Conservation (phyloP, 2,329 filamentous ascomycete species). For the Trichoderma breve region DNA sequence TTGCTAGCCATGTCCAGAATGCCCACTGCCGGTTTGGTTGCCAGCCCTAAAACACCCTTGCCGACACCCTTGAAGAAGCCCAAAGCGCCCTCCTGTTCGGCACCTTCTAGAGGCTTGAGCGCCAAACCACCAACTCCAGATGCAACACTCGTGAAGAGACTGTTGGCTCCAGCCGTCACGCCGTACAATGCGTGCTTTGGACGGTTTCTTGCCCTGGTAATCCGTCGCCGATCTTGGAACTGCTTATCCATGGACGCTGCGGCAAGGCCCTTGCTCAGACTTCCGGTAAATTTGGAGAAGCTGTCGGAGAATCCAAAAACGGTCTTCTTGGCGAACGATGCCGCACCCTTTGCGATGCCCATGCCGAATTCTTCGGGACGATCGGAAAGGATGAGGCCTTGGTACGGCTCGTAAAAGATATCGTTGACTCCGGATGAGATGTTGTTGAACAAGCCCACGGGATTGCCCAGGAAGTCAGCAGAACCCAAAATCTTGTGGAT, state of each 20-base stretch:
- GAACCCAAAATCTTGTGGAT: conserved; percentile 97
- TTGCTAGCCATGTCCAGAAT: conserved; percentile 97
- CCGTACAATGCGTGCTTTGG: conserved; percentile 97
- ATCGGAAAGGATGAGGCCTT: conserved; percentile 94
- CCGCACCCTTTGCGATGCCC: conserved; percentile 93
- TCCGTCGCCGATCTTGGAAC: conserved; percentile 93
- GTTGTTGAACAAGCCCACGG: conserved; percentile 96
- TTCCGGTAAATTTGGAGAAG: conserved; percentile 96
- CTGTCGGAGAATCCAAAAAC: conserved; percentile 97
- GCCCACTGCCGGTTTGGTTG: conserved; percentile 94
- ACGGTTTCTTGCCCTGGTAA: conserved; percentile 86
- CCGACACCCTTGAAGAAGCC: conserved; percentile 98
- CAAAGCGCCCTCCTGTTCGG: conserved; percentile 88
- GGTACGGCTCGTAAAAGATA: conserved; percentile 99
- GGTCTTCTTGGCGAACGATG: conserved; percentile 97
- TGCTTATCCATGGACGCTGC: conserved; percentile 97
- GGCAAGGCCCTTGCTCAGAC: conserved; percentile 92
- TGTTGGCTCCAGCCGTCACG: conserved; percentile 92
- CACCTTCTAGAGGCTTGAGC: conserved; percentile 89
- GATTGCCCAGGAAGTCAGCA: conserved; percentile 95
- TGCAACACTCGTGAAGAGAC: conserved; percentile 86
- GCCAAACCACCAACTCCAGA: conserved; percentile 92
- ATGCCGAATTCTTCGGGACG: conserved; percentile 91
- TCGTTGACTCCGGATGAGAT: conserved; percentile 95
- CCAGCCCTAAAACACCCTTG: conserved; percentile 89